Evolutionary conservation across 2,329 filamentous ascomycete genomes (phyloP).

Genomic region (Penicillium sp.): DNA sequence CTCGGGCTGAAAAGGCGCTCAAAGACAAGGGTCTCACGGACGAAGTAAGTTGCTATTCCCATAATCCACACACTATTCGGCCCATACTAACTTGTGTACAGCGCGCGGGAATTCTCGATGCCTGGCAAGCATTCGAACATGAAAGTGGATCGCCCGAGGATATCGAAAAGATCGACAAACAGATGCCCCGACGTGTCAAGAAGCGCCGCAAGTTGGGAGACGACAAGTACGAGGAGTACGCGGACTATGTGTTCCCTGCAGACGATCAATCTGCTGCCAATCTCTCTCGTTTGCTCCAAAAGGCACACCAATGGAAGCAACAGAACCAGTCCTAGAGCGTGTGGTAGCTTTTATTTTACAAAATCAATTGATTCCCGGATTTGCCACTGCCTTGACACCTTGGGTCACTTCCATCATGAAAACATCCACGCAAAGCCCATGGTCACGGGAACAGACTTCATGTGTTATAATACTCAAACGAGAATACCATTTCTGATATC

Average conservation of each 20-base stretch:
- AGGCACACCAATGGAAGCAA: conserved; percentile 89
- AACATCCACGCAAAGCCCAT: background rate
- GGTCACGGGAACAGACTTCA: background rate
- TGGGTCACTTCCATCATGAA: background rate
- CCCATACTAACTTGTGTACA: conserved; percentile 41
- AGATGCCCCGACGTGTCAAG: conserved; percentile 93
- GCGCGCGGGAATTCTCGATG: conserved; percentile 85
- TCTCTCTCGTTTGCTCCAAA: conserved; percentile 77
- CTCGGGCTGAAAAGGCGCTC: conserved; percentile 80
- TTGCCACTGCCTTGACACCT: background rate
- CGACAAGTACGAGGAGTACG: conserved; percentile 92
- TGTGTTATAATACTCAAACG: conserved; percentile 4
- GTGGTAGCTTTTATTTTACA: background rate
- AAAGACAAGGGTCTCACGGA: conserved; percentile 89
- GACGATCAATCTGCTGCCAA: conserved; percentile 86
- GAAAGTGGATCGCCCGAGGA: conserved; percentile 76
- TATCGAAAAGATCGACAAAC: conserved; percentile 78
- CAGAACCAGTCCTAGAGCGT: conserved; percentile 49
- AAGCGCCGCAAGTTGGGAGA: conserved; percentile 89
- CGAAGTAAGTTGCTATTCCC: conserved; percentile 55
- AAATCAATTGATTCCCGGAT: background rate
- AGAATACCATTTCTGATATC: background rate
- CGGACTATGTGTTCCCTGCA: conserved; percentile 95
- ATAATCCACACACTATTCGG: background rate
- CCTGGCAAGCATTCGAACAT: conserved; percentile 89